These are phyloP conservation scores for Euphorbia celastroides DNA, from an alignment of 441 rosid species.

Conservation along the genomic window DNA sequence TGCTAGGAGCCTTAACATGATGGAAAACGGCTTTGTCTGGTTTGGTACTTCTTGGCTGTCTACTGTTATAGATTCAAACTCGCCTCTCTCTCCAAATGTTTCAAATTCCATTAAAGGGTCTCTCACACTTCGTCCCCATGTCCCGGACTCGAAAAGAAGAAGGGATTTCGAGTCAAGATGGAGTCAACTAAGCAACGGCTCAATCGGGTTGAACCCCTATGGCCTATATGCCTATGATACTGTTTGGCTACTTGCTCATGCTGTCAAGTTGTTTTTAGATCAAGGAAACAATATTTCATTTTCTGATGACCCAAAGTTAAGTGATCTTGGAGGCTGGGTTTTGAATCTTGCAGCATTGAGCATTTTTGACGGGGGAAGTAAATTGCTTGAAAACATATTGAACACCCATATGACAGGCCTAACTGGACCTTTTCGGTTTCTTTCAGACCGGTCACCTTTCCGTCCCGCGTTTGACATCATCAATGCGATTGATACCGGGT, in stretches of 20 bases:
- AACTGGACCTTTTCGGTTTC: conserved; percentile 60
- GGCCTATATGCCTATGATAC: conserved; percentile 88
- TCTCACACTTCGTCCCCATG: conserved; percentile 65
- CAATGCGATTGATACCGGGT: conserved; percentile 2
- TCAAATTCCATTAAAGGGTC: conserved; percentile 48
- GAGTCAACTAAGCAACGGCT: conserved; percentile 49
- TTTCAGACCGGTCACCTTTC: conserved; percentile 48
- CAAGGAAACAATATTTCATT: conserved; percentile 62
- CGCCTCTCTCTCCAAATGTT: conserved; percentile 29
- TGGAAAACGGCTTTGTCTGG: conserved; percentile 83
- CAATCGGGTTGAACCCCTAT: conserved; percentile 65
- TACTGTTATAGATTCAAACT: conserved; percentile 55
- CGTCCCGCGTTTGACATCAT: conserved; percentile 9
- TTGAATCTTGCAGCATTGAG: conserved; percentile 72
- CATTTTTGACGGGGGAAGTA: conserved; percentile 58
- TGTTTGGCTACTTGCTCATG: conserved; percentile 86
- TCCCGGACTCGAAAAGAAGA: conserved; percentile 57
- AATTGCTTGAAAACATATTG: conserved; percentile 52
- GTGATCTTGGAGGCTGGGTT: conserved; percentile 35
- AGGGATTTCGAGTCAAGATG: conserved; percentile 56
- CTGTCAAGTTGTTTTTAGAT: conserved; percentile 51
- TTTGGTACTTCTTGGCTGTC: conserved; percentile 82
- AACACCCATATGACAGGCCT: conserved; percentile 60
- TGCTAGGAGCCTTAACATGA: conserved; percentile 73
- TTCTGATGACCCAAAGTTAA: conserved; percentile 52